phyloP scores from a whole-genome alignment of 2,329 filamentous ascomycete species.

The Didymella sp. region DNA sequence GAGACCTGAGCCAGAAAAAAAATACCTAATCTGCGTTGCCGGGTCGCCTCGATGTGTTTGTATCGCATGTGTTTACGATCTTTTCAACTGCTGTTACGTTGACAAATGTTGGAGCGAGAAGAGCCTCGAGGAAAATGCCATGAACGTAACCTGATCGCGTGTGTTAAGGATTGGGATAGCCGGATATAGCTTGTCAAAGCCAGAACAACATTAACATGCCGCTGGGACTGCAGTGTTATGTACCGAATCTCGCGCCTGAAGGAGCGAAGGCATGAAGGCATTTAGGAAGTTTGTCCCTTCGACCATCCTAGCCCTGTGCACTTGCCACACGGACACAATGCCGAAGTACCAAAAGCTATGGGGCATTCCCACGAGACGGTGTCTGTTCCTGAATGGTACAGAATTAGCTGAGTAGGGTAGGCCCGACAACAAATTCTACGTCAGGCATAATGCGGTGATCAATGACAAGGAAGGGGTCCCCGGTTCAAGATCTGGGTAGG shows the following conservation, averaged over 20 bases:
- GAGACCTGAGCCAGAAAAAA: slow-evolving; percentile 54
- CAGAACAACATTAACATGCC: slow-evolving; percentile 30
- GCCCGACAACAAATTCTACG: slow-evolving; percentile 51
- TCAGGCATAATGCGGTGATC: slow-evolving; percentile 56
- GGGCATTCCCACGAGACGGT: slow-evolving; percentile 52
- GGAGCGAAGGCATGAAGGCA: slow-evolving; percentile 50
- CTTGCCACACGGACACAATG: slow-evolving; percentile 53
- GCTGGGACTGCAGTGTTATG: slow-evolving; percentile 50
- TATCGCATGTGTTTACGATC: slow-evolving; percentile 54
- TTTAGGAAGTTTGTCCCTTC: slow-evolving; percentile 47
- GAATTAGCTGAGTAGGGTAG: slow-evolving; percentile 53
- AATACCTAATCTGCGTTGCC: slow-evolving; percentile 46
- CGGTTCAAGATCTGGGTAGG: slow-evolving; percentile 49
- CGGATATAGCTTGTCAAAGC: slow-evolving; percentile 44
- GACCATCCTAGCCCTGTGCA: slow-evolving; percentile 50
- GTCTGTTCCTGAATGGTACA: slow-evolving; percentile 53
- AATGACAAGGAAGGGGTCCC: slow-evolving; percentile 48
- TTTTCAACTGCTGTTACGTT: slow-evolving; percentile 50
- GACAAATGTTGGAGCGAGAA: slow-evolving; percentile 52
- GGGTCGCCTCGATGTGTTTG: slow-evolving; percentile 44
- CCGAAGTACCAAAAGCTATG: slow-evolving; percentile 50
- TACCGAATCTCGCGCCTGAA: slow-evolving; percentile 48
- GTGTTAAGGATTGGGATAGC: slow-evolving; percentile 49
- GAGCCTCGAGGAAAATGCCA: slow-evolving; percentile 37
- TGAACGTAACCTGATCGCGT: slow-evolving; percentile 46